These are phyloP conservation scores for Chlamydomonas sphaeroides DNA, from an alignment of 139 green algal species.

Conservation along the genomic window DNA sequence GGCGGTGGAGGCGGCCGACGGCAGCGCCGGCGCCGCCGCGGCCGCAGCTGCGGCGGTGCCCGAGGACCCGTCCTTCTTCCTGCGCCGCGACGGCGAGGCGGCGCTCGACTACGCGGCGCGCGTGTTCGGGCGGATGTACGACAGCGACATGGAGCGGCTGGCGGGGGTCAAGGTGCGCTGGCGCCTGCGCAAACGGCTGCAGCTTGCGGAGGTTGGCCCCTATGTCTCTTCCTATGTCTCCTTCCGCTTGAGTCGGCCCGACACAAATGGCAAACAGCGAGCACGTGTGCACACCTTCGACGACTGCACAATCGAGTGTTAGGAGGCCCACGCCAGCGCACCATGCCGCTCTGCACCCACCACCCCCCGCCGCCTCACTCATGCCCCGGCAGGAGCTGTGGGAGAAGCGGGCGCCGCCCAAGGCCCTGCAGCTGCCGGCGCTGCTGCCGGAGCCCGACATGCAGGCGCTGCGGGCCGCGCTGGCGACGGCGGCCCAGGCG, in stretches of 20 bases:
- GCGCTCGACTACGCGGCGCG: constrained; percentile 69
- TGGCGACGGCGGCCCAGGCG: background rate
- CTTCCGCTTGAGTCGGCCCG: too few species aligned
- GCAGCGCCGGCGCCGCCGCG: background rate
- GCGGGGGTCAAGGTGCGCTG: constrained; percentile 71
- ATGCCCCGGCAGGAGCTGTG: constrained; percentile 77
- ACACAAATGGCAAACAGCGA: too few species aligned
- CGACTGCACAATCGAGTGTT: too few species aligned
- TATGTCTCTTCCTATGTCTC: too few species aligned
- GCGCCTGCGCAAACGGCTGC: constrained; percentile 13
- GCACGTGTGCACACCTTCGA: too few species aligned
- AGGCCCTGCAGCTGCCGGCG: constrained; percentile 60
- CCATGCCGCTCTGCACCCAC: too few species aligned
- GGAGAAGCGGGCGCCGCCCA: constrained; percentile 74
- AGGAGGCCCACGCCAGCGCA: too few species aligned
- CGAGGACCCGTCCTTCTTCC: constrained; percentile 59
- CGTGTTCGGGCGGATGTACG: constrained; percentile 79
- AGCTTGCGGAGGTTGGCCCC: too few species aligned
- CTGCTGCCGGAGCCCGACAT: constrained; percentile 46
- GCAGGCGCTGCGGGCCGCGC: background rate
- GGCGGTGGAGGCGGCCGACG: background rate
- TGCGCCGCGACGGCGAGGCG: constrained; percentile 64
- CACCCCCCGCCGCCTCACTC: too few species aligned
- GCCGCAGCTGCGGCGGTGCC: constrained; percentile 10
- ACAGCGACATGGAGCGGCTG: constrained; percentile 81